phyloP scores from a whole-genome alignment of 2,329 filamentous ascomycete genomes.

The Incumbomyces lentus region DNA sequence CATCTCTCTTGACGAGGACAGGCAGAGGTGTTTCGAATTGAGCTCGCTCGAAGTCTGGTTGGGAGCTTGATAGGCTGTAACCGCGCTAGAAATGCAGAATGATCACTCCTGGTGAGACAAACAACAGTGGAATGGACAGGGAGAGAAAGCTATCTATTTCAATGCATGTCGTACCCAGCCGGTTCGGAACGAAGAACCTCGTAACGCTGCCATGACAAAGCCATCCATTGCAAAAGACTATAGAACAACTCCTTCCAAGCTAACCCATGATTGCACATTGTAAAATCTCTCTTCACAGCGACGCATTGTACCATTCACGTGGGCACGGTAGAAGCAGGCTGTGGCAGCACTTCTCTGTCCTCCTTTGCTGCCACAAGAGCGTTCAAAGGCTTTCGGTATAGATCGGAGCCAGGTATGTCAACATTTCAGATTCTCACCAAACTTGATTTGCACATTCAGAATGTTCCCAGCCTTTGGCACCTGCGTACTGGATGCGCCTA shows the following conservation, averaged over 20 bases:
- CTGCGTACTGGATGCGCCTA: slow-evolving; percentile 22
- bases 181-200: neutral
- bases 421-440: neutral
- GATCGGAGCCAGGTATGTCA: slow-evolving; percentile 3
- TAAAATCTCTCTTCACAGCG: slow-evolving; percentile 1
- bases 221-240: slow-evolving; percentile 10
- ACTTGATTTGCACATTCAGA: neutral
- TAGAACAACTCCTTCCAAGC: slow-evolving; percentile 9
- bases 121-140: neutral
- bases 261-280: slow-evolving; percentile 7
- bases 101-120: neutral
- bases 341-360: slow-evolving; percentile 2
- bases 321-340: slow-evolving; percentile 9
- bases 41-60: neutral
- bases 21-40: neutral
- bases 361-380: slow-evolving; percentile 1
- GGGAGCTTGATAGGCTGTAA: too few species aligned
- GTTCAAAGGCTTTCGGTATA: slow-evolving; percentile 4
- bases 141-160: slow-evolving; percentile 3
- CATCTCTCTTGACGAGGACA: too few species aligned
- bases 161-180: neutral
- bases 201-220: neutral
- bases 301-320: slow-evolving; percentile 3
- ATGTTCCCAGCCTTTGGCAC: neutral
- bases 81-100: too few species aligned